phyloP scores from a whole-genome alignment of 2,329 filamentous ascomycete species.

The Sclerotinia spermophila region DNA sequence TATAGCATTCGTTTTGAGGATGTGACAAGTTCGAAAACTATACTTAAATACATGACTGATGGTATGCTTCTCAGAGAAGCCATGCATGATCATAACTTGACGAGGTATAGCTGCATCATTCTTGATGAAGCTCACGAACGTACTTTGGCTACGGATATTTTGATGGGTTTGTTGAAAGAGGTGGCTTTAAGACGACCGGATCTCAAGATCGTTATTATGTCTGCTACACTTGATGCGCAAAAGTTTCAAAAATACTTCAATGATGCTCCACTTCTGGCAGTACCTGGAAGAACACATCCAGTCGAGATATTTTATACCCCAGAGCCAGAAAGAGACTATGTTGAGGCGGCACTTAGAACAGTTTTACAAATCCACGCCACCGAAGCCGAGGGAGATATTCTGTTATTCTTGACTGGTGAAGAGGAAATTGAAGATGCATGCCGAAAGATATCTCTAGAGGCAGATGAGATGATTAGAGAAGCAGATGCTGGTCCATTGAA shows the following conservation, averaged over 20 bases:
- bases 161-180: slow-evolving; percentile 95
- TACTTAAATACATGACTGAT: slow-evolving; percentile 99
- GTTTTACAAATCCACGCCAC: slow-evolving; percentile 95
- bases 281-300: slow-evolving; percentile 90
- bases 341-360: slow-evolving; percentile 90
- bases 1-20: slow-evolving; percentile 99
- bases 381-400: slow-evolving; percentile 86
- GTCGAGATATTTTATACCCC: slow-evolving; percentile 99
- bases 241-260: slow-evolving; percentile 99
- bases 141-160: slow-evolving; percentile 92
- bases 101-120: slow-evolving; percentile 94
- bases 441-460: slow-evolving; percentile 85
- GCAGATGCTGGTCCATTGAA: slow-evolving; percentile 85
- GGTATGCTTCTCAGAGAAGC: slow-evolving; percentile 97
- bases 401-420: slow-evolving; percentile 94
- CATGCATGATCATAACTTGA: slow-evolving; percentile 91
- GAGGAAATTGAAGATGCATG: slow-evolving; percentile 98
- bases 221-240: slow-evolving; percentile 91
- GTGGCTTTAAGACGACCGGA: slow-evolving; percentile 78
- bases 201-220: slow-evolving; percentile 98
- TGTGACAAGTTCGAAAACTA: slow-evolving; percentile 79
- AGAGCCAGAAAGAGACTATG: slow-evolving; percentile 92
- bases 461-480: slow-evolving; percentile 87
- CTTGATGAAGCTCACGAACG: slow-evolving; percentile 98
- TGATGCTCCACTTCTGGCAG: slow-evolving; percentile 86